These are phyloP conservation scores for Calvatia gigantea DNA, from an alignment of 768 basidiomycete genomes.

Conservation along the genomic window DNA sequence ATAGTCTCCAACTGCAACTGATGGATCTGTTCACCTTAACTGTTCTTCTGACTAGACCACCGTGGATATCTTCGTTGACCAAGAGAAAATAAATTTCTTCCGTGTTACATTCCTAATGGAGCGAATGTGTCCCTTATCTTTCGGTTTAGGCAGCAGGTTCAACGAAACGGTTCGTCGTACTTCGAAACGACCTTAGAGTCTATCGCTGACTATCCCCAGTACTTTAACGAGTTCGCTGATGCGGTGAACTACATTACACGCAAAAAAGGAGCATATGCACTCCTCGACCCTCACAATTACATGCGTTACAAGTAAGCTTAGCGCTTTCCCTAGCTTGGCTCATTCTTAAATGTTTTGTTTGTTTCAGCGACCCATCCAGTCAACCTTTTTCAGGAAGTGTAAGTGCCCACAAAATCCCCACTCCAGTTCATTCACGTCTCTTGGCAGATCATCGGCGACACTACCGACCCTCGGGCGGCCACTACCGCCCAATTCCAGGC, in stretches of 20 bases:
- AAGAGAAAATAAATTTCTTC: slow-evolving; percentile 47
- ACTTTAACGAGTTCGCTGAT: slow-evolving; percentile 39
- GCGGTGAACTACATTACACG: slow-evolving; percentile 41
- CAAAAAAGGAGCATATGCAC: slow-evolving; percentile 37
- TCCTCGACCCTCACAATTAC: slow-evolving; percentile 45
- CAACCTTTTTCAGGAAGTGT: slow-evolving; percentile 44
- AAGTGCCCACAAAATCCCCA: slow-evolving; percentile 9
- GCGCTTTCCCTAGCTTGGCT: background rate
- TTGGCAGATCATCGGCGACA: slow-evolving; percentile 42
- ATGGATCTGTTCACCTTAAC: background rate
- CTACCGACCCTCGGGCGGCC: slow-evolving; percentile 39
- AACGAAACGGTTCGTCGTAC: slow-evolving; percentile 38
- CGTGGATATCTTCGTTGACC: slow-evolving; percentile 43
- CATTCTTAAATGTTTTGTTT: too few species aligned
- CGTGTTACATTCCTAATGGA: slow-evolving; percentile 48
- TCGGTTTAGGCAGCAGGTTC: slow-evolving; percentile 37
- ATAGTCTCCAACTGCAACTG: background rate
- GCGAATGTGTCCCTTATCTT: slow-evolving; percentile 36
- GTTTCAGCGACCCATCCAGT: slow-evolving; percentile 35
- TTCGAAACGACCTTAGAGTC: background rate
- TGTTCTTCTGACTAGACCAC: slow-evolving; percentile 27
- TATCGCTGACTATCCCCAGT: slow-evolving; percentile 21
- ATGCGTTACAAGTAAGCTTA: slow-evolving; percentile 43
- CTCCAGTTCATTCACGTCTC: background rate
- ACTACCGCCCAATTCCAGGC: slow-evolving; percentile 39